phyloP scores from a whole-genome alignment of 495 filamentous ascomycete genomes.

The Neurospora sp. region DNA sequence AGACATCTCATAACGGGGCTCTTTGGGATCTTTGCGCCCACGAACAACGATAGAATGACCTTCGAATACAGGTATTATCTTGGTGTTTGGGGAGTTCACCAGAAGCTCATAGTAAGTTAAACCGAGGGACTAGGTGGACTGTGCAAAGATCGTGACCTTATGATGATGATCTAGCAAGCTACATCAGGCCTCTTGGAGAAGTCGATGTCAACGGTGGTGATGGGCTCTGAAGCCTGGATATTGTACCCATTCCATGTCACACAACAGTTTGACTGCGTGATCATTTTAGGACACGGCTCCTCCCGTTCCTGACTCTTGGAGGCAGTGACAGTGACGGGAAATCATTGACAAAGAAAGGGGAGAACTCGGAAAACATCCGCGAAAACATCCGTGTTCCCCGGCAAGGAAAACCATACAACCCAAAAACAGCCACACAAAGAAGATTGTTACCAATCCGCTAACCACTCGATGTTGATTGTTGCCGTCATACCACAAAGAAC shows the following conservation, averaged over 20 bases:
- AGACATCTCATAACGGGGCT: not conserved
- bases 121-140: not conserved
- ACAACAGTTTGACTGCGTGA: not conserved
- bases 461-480: not conserved
- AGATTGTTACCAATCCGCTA: not conserved
- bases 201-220: not conserved
- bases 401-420: not conserved
- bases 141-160: not conserved
- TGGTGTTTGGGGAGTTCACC: not conserved
- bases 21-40: not conserved
- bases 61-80: not conserved
- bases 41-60: not conserved
- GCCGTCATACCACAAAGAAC: not conserved
- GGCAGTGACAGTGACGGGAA: not conserved
- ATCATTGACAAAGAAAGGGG: not conserved
- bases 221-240: not conserved
- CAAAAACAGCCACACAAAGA: not conserved
- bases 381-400: not conserved
- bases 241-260: not conserved
- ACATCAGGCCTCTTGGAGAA: not conserved
- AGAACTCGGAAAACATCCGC: not conserved
- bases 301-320: not conserved
- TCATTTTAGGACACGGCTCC: not conserved
- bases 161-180: not conserved
- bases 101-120: not conserved